phyloP scores from a whole-genome alignment of 2,329 filamentous ascomycete species.

The Coniochaeta ligniaria region DNA sequence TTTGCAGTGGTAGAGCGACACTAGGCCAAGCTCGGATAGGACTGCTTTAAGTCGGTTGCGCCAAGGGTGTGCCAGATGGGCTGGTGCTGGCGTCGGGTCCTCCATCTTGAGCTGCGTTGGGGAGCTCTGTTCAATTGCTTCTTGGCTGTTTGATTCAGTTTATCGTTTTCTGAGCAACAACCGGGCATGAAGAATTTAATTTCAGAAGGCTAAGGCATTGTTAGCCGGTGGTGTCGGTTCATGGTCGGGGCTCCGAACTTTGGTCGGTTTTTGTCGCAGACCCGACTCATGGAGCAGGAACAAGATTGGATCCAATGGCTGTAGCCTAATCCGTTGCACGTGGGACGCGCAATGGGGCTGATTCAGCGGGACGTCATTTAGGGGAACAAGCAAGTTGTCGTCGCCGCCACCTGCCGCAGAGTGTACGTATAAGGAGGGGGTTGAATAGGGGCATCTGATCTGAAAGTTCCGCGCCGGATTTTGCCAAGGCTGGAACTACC shows the following conservation, averaged over 20 bases:
- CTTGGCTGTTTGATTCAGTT: too few species aligned
- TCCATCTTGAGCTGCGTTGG: background rate
- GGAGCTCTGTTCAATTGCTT: background rate
- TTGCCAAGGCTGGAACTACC: too few species aligned
- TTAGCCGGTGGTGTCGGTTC: background rate
- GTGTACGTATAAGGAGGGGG: background rate
- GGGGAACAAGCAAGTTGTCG: background rate
- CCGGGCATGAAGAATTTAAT: too few species aligned
- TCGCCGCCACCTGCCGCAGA: background rate
- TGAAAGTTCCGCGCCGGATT: background rate
- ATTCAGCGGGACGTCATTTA: background rate
- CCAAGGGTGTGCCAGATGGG: background rate
- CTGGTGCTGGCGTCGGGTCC: background rate
- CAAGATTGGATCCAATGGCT: background rate
- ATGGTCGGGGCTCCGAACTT: background rate
- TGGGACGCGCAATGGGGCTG: background rate
- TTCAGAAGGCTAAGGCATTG: background rate
- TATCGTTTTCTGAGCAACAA: too few species aligned
- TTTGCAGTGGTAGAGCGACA: slow-evolving; percentile 17
- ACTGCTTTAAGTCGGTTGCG: background rate
- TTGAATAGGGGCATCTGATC: background rate
- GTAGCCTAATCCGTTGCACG: background rate
- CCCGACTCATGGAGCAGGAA: too few species aligned
- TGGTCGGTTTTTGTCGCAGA: background rate
- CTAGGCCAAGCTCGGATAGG: background rate